phyloP scores from a whole-genome alignment of 192 early-diverging fungal genomes.

The Piromyces finnis region DNA sequence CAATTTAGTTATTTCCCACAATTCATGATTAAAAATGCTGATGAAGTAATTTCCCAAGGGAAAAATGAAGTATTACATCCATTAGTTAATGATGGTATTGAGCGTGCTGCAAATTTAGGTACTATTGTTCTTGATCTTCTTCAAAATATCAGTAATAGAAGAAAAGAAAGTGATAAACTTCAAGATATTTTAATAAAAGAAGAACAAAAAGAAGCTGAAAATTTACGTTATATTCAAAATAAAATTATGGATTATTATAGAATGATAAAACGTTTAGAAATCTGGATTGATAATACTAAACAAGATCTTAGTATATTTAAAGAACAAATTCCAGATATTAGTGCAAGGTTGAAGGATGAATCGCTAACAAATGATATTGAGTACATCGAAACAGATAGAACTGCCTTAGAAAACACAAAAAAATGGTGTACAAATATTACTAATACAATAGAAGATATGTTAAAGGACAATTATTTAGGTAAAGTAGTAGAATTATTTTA shows the following conservation, averaged over 20 bases:
- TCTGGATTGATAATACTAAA: background rate
- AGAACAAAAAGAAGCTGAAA: background rate
- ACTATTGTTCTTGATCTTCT: background rate
- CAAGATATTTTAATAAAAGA: background rate
- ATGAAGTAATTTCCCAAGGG: background rate
- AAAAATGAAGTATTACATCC: background rate
- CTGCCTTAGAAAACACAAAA: background rate
- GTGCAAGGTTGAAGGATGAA: background rate
- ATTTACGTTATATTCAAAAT: background rate
- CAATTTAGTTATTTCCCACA: background rate
- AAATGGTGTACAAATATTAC: background rate
- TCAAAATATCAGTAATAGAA: background rate
- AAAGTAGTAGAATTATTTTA: background rate
- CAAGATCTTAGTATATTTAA: background rate
- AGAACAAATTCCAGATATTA: background rate
- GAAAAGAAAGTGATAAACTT: background rate
- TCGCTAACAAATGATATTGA: background rate
- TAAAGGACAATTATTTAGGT: background rate
- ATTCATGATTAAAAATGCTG: background rate
- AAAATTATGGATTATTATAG: background rate
- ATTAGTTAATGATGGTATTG: background rate
- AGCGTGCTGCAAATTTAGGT: background rate
- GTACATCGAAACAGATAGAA: background rate
- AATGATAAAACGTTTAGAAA: background rate
- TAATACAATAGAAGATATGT: background rate